Conservation (phyloP, 805 yeast genomes). For the Brettanomyces sp. region DNA sequence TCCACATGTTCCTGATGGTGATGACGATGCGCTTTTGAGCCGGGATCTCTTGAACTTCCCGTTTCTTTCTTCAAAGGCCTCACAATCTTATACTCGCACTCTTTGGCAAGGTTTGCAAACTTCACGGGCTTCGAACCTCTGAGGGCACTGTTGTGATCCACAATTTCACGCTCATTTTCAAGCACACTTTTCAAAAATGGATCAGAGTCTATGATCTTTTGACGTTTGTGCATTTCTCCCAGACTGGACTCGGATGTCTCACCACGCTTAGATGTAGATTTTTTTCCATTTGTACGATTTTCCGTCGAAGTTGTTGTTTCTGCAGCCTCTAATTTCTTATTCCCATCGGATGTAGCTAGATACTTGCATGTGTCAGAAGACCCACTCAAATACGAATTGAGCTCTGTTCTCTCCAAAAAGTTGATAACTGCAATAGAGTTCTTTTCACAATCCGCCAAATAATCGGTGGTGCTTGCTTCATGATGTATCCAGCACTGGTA, state of each 20-base stretch:
- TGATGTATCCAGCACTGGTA: conserved; percentile 72
- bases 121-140: conserved; percentile 60
- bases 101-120: conserved; percentile 59
- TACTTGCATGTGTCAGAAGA: conserved; percentile 50
- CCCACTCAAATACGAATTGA: conserved; percentile 75
- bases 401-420: conserved; percentile 78
- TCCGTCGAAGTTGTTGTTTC: conserved; percentile 4
- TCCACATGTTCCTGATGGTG: conserved; percentile 8
- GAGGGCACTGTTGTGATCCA: conserved; percentile 31
- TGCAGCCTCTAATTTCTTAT: conserved; percentile 1
- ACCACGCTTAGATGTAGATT: conserved; percentile 2
- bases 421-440: conserved; percentile 60
- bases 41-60: neutral
- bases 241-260: conserved; percentile 1
- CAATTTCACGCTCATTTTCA: conserved; percentile 33
- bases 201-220: conserved; percentile 30
- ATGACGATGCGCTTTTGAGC: conserved; percentile 6
- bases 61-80: conserved; percentile 5
- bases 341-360: conserved; percentile 20
- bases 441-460: conserved; percentile 62
- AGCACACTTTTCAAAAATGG: conserved; percentile 40
- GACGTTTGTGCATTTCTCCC: conserved; percentile 8
- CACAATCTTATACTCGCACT: conserved; percentile 53
- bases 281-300: neutral
- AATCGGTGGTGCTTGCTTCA: conserved; percentile 72